These are phyloP conservation scores for Cercospora zeae-maydis DNA, from an alignment of 2,329 filamentous ascomycete genomes.

Conservation along the genomic window DNA sequence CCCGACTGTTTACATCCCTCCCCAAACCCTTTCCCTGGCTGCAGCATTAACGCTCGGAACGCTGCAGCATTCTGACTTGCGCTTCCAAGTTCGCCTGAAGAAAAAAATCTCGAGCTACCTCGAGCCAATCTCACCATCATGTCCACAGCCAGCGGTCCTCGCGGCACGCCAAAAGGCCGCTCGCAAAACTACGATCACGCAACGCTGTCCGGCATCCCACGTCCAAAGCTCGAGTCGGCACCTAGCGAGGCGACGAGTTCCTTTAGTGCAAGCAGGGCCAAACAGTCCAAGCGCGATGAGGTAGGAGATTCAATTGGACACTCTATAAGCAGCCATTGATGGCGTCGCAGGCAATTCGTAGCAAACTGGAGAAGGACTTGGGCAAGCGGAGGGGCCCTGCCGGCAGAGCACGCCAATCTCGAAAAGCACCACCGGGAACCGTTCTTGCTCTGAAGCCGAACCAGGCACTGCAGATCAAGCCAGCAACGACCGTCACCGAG, in stretches of 20 bases:
- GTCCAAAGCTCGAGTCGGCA: conserved; percentile 64
- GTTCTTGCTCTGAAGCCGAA: conserved; percentile 94
- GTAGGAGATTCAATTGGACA: conserved; percentile 49
- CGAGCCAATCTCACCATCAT: conserved; percentile 40
- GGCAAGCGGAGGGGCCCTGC: conserved; percentile 91
- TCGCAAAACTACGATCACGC: conserved; percentile 54
- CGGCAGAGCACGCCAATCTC: conserved; percentile 73
- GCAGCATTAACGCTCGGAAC: neutral
- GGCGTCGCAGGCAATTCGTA: conserved; percentile 74
- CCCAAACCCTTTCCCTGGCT: neutral
- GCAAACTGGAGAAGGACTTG: conserved; percentile 94
- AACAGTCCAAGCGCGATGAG: conserved; percentile 98
- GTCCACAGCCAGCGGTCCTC: conserved; percentile 62
- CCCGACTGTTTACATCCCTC: neutral
- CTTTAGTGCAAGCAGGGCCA: conserved; percentile 89
- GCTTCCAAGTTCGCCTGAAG: neutral
- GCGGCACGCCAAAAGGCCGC: conserved; percentile 63
- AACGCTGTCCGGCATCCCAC: conserved; percentile 61
- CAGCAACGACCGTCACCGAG: conserved; percentile 86
- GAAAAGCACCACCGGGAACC: conserved; percentile 92
- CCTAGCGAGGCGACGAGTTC: conserved; percentile 57
- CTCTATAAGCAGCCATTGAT: conserved; percentile 6
- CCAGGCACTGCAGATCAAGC: conserved; percentile 95
- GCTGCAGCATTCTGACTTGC: neutral
- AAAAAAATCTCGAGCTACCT: neutral